Percentiles rank a stretch among this genome's conserved stretches.
phyloP scores from a whole-genome alignment of 257 asterid genomes.

The Solanum chiquidenum region DNA sequence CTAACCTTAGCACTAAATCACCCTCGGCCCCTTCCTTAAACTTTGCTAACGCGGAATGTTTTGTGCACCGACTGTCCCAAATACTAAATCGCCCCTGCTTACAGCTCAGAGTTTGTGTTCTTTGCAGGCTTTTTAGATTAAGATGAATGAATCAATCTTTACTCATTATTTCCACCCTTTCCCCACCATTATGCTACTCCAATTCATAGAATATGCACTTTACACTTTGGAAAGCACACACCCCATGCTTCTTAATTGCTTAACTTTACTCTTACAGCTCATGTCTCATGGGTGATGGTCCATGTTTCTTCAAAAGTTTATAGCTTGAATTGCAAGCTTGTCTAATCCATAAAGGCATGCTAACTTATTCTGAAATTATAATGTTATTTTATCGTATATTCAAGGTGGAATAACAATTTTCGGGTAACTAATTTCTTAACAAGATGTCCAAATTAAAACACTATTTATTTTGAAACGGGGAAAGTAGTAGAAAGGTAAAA shows the following conservation, averaged over 20 bases:
- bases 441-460: no score
- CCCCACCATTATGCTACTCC: background rate
- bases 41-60: background rate
- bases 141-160: background rate
- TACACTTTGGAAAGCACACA: background rate
- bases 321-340: background rate
- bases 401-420: no score
- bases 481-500: no score
- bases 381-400: no score
- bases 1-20: background rate
- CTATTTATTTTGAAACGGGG: no score
- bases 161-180: background rate
- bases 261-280: background rate
- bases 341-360: background rate
- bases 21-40: background rate
- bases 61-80: fast-evolving
- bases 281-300: background rate
- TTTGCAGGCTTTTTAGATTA: background rate
- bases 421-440: no score
- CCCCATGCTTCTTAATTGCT: background rate
- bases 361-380: no score
- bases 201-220: background rate
- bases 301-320: background rate
- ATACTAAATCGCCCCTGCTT: background rate
- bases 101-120: background rate